Base-by-base conservation (phyloP, 352 stramenopile genomes). In the Aphanomyces invadans region DNA sequence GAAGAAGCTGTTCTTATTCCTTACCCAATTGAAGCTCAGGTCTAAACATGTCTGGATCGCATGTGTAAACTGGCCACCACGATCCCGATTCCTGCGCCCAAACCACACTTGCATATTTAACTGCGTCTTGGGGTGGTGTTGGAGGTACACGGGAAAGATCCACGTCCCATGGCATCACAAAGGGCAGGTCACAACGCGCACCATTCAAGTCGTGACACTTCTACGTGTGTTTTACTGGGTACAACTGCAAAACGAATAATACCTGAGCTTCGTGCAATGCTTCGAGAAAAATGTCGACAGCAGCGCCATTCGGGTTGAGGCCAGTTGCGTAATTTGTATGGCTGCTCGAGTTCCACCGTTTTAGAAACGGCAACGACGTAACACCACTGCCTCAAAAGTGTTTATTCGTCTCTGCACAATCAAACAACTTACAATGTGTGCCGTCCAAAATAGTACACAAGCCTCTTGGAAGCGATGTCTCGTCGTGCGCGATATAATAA, bases 41-140 rank as follows among this genome's bases (percentile, higher is more conserved):
- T 0, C 46, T 12, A 9, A 57, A 17, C 15, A 19, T 33, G 0
- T 33, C 23, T 7, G 49, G 49, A 26, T 57, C 23, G 2, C 49
- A 57, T 33, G 36, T 36, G 19, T 32, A 57, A n/a, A 57, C 49
- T 39, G 49, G 49, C 49, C 49, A 57, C 49, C 49, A 57, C 49
- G 23, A 32, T n/a, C 29, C 29, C 11, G 49, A 57, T 7, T 57
- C 49, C 11, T 36, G 15, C 4, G 15, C n/a, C 49, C 49, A 57
- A 32, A 33, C 21, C 25, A 57, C 49, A 0, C 15, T 15, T n/a
- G 21, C 7, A 52, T 23, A 52, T 25, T 25, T 23, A 4, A n/a
- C 12, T 23, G 12, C 19, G 4, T 7, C 15, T 29, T 29, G 49
- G 36, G 29, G 21, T 9, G 44, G 9, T 7, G 44, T n/a, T 7